Percentiles rank a stretch among this genome's conserved stretches.
Evolutionary conservation across 2,329 filamentous ascomycete genomes (phyloP).

Genomic region (Cryphonectria carpinicola): DNA sequence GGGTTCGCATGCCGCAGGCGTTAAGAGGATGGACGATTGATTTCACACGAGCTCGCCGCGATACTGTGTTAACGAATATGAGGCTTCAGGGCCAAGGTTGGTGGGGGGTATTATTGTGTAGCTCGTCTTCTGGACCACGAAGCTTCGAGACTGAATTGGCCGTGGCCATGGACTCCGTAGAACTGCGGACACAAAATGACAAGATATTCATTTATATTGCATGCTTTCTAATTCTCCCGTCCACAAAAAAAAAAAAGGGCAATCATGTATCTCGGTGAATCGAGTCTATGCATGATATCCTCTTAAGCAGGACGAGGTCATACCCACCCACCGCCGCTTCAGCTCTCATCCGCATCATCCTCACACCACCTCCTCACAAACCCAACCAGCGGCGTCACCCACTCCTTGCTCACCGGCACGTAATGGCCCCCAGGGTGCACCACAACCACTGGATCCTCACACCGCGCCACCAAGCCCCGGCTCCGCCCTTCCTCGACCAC

Average conservation of each 20-base stretch:
- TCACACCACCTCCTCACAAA: constrained; percentile 38
- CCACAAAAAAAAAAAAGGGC: background rate
- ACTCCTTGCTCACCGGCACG: constrained; percentile 81
- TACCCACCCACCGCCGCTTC: background rate
- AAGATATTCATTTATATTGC: background rate
- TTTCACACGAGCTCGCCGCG: background rate
- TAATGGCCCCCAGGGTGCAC: constrained; percentile 91
- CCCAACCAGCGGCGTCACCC: constrained; percentile 69
- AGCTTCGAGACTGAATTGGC: background rate
- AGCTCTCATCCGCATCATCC: constrained; percentile 22
- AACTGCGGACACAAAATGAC: background rate
- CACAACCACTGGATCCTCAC: constrained; percentile 56
- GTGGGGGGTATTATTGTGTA: background rate
- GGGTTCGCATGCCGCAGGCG: constrained; percentile 1
- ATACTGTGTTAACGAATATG: background rate
- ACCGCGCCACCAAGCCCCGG: constrained; percentile 68
- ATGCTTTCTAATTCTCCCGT: background rate
- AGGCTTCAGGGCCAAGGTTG: background rate
- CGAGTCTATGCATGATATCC: background rate
- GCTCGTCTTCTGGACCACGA: background rate
- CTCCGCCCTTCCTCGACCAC: constrained; percentile 82
- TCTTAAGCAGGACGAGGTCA: background rate
- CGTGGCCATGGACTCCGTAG: background rate
- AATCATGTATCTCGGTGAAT: background rate
- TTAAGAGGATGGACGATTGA: background rate